Percentiles rank a stretch among this genome's conserved stretches.
Conservation (phyloP, 148 eudicot species). For the Amaranthus hypochondriacus region DNA sequence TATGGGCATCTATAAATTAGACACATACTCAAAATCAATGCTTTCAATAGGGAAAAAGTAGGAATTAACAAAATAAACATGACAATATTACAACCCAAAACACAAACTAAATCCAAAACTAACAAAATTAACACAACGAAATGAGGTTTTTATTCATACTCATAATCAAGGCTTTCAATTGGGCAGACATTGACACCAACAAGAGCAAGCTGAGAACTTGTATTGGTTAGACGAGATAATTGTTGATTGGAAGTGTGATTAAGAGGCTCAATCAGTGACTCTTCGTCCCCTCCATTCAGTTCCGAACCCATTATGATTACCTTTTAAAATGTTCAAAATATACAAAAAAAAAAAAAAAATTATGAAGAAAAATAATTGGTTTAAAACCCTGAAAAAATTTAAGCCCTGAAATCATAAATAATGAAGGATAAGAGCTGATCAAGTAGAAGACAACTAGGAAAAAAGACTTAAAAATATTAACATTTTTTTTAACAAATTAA, state of each 20-base stretch:
- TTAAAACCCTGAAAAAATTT: not conserved
- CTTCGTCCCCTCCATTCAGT: constrained; percentile 34
- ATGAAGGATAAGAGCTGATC: not conserved
- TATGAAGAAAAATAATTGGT: not conserved
- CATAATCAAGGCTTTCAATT: constrained; percentile 81
- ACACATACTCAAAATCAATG: too few relatives aligned
- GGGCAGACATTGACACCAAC: constrained; percentile 76
- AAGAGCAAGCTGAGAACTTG: constrained; percentile 70
- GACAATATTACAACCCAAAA: too few relatives aligned
- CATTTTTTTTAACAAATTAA: not conserved
- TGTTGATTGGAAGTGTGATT: constrained; percentile 19
- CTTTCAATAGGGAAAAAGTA: too few relatives aligned
- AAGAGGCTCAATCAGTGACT: constrained; percentile 25
- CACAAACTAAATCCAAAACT: too few relatives aligned
- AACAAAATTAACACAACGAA: too few relatives aligned
- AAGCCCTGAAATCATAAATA: not conserved
- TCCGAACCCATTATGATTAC: constrained; percentile 10
- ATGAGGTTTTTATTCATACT: constrained; percentile 25
- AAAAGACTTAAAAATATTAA: not conserved
- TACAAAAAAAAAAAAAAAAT: not conserved
- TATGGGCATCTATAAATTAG: too few relatives aligned
- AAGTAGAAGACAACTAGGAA: constrained; percentile 1
- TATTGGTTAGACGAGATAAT: constrained; percentile 35
- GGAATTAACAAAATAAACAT: too few relatives aligned
- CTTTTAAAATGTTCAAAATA: not conserved